Base-by-base conservation (phyloP, 1,139 yeast genomes). In the Lodderomyces oxycetoniae region DNA sequence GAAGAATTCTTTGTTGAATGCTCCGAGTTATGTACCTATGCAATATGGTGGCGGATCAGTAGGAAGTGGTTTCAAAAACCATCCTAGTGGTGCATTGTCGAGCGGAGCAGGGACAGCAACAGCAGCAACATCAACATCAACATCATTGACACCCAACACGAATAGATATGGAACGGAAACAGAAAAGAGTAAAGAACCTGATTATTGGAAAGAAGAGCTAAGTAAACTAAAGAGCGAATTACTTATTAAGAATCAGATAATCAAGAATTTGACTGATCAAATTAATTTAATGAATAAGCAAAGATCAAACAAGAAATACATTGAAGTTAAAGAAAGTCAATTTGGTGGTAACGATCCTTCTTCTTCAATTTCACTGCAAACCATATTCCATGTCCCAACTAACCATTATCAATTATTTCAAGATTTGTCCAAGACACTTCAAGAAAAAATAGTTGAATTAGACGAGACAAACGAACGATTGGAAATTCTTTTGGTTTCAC, bases 381-480 rank as follows among this genome's bases (percentile, higher is more conserved):
- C 35, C 11, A 33, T 32, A 3, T 40, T 48, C 35, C 57, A 53
- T 31, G 47, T 70, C 27, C 75, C 76, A 2, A 57, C 57, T 30
- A 69, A 67, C 37, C 71, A 71, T 41, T 67, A 62, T 45, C 68
- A 68, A 38, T 47, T 74, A 28, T 76, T 72, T 46, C 61, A 61
- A 40, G 74, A 74, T 42, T 59, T 78, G 46, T 63, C 77, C 4
- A 62, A 60, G 36, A 62, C 74, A n/a, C 58, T 78, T 34, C 67
- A 67, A 33, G 66, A 64, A 26, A 74, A 76, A 35, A 74, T 73
- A 22, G 52, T 56, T 15, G 86, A 82, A 46, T 61, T 82, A 38
- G 69, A 70, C 11, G 79, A 76, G 20, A 73, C 86, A 3, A 80
- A 78, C 42, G 50, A 61, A 17, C 66, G 83, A 43, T 59, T 84